Evolutionary conservation across 2,329 filamentous ascomycete genomes (phyloP).

Genomic region (Graphium sp.): DNA sequence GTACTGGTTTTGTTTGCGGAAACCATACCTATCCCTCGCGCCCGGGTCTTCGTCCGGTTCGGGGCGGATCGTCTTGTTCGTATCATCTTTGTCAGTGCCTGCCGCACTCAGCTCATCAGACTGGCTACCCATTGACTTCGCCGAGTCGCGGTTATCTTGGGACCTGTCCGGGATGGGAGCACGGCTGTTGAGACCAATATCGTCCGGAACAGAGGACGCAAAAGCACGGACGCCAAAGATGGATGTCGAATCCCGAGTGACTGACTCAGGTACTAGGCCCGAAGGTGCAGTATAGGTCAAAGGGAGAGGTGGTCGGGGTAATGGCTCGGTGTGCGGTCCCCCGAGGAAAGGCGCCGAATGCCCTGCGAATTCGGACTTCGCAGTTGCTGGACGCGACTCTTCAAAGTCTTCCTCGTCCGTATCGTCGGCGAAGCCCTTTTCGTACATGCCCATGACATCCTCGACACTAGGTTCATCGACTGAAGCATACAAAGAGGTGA

Average conservation of each 20-base stretch:
- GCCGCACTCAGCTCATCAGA: too few relatives aligned
- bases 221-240: slow-evolving; percentile 8
- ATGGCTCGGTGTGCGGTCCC: neutral
- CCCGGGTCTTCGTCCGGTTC: slow-evolving; percentile 30
- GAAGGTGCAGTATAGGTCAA: neutral
- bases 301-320: neutral
- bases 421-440: slow-evolving; percentile 38
- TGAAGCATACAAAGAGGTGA: slow-evolving; percentile 37
- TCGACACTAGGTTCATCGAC: slow-evolving; percentile 37
- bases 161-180: slow-evolving; percentile 3
- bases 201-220: slow-evolving; percentile 1
- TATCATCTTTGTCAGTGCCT: too few relatives aligned
- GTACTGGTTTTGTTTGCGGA: slow-evolving; percentile 74
- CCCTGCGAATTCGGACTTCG: slow-evolving; percentile 17
- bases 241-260: too few relatives aligned
- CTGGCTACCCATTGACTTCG: slow-evolving; percentile 26
- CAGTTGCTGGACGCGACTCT: slow-evolving; percentile 14
- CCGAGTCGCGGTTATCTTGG: slow-evolving; percentile 30
- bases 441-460: slow-evolving; percentile 56
- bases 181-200: neutral
- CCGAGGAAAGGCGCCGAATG: neutral
- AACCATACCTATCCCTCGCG: slow-evolving; percentile 70
- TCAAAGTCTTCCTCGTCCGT: slow-evolving; percentile 12
- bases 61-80: too few relatives aligned
- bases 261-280: too few relatives aligned